Evolutionary conservation across 495 filamentous ascomycete species (phyloP), one percentile per base, ranked within the genome.

Genomic region (Melanomma pulvis-pyrius): DNA sequence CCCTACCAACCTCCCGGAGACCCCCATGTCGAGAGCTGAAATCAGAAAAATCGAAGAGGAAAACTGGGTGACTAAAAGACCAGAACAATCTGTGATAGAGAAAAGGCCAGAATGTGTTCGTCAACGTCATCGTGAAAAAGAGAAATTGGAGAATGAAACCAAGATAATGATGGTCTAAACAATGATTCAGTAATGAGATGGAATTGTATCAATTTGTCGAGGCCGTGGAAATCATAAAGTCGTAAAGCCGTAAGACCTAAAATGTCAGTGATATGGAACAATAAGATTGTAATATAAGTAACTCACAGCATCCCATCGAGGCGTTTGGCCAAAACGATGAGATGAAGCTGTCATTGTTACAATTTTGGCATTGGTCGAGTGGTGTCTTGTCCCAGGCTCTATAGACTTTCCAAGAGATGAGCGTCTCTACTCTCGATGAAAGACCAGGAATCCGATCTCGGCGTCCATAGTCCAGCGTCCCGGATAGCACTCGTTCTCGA

Each of bases 391-490:
- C 8, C 13, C 5, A n/a, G n/a, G 39, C 39, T 44, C 17, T 44
- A 15, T 17, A 15, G 17, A 15, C 39, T 44, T 6, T 15, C 39
- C 3, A 44, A 44, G 3, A n/a, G 39, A 7, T 15, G 17, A 44
- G 39, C 9, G 39, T 44, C 9, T 6, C n/a, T 50, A 68, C 29
- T 64, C 54, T 5, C 67, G 67, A 24, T 59, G 36, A 52, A 74
- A 76, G 63, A 74, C 72, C 19, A 68, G 62, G 52, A 51, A 69
- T 9, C 71, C 71, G 32, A 72, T 60, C 34, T 72, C 61, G 19
- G 74, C 71, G 57, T 75, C 67, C 58, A 69, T 70, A 46, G 59
- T 57, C 76, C 76, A 78, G 36, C 65, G 51, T 7, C 76, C 76
- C 41, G 71, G 71, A 3, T 72, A 59, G 46, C 71, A 63, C n/a